Conservation (phyloP, 371 early-diverging fungal genomes). For the Basidiobolus heterosporus region DNA sequence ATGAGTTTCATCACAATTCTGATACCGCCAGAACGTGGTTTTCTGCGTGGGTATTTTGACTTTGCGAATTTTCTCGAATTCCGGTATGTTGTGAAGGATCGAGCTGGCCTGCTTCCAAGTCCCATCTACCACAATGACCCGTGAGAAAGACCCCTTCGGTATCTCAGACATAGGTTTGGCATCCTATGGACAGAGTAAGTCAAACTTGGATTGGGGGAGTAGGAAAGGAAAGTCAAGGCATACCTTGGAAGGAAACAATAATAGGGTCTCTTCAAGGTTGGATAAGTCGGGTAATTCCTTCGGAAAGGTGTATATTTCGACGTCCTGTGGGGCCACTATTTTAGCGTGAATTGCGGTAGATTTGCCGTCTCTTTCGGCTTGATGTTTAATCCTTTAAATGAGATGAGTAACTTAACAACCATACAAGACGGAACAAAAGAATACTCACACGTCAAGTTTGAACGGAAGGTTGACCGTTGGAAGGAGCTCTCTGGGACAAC, state of each 20-base stretch:
- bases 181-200: too few species aligned
- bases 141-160: constrained; percentile 31
- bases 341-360: constrained; percentile 76
- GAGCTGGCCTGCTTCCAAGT: constrained; percentile 78
- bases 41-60: constrained; percentile 41
- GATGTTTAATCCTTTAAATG: constrained; percentile 51
- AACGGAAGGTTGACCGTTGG: constrained; percentile 60
- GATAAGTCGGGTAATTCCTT: constrained; percentile 30
- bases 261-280: constrained; percentile 45
- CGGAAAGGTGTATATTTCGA: constrained; percentile 34
- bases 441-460: constrained; percentile 47
- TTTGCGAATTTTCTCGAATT: constrained; percentile 8
- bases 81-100: constrained; percentile 20
- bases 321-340: constrained; percentile 53
- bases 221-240: constrained; percentile 4
- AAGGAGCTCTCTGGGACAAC: constrained; percentile 25
- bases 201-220: not conserved
- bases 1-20: constrained; percentile 47
- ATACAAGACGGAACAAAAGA: not conserved
- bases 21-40: constrained; percentile 85
- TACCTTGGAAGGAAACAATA: constrained; percentile 80
- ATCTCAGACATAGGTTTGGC: too few species aligned
- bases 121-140: constrained; percentile 76
- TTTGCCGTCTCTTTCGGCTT: constrained; percentile 60
- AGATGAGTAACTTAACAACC: not conserved